Conservation (phyloP, 495 filamentous ascomycete species). For the Aspergillus sclerotioniger region DNA sequence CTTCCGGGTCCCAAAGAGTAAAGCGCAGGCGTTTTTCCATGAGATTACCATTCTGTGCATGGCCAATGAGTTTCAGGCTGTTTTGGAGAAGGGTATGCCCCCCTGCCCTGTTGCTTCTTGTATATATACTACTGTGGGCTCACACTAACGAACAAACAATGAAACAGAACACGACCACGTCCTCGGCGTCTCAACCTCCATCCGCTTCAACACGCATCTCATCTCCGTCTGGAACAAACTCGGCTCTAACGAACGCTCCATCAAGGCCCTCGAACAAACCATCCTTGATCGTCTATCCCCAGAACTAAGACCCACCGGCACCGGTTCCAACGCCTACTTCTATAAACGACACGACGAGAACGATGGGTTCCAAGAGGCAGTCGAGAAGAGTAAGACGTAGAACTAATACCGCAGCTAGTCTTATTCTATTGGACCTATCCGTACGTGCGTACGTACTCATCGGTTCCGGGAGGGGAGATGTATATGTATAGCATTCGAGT, state of each 20-base stretch:
- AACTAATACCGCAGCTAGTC: no score
- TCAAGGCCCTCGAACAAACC: conserved; percentile 64
- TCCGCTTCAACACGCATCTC: conserved; percentile 65
- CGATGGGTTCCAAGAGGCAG: conserved; percentile 46
- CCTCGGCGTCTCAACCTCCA: conserved; percentile 62
- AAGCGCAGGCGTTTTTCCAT: conserved; percentile 74
- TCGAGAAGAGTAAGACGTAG: conserved; percentile 19
- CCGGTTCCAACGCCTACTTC: conserved; percentile 55
- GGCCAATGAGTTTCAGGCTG: conserved; percentile 78
- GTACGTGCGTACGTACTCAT: no score
- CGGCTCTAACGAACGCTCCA: conserved; percentile 63
- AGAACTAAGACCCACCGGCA: conserved; percentile 59
- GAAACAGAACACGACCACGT: conserved; percentile 64
- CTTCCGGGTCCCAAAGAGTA: conserved; percentile 75
- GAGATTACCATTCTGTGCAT: conserved; percentile 77
- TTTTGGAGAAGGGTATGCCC: conserved; percentile 62
- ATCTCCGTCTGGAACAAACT: conserved; percentile 90
- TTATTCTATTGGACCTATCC: no score
- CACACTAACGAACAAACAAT: background rate
- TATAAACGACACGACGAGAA: conserved; percentile 61
- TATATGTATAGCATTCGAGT: no score
- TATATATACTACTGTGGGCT: background rate
- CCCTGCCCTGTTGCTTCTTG: background rate
- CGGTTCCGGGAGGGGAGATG: no score
- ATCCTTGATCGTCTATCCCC: conserved; percentile 67